Evolutionary conservation across 225 moss, liverwort and hornwort species (phyloP).

Genomic region (Pseudisothecium myosuroides): DNA sequence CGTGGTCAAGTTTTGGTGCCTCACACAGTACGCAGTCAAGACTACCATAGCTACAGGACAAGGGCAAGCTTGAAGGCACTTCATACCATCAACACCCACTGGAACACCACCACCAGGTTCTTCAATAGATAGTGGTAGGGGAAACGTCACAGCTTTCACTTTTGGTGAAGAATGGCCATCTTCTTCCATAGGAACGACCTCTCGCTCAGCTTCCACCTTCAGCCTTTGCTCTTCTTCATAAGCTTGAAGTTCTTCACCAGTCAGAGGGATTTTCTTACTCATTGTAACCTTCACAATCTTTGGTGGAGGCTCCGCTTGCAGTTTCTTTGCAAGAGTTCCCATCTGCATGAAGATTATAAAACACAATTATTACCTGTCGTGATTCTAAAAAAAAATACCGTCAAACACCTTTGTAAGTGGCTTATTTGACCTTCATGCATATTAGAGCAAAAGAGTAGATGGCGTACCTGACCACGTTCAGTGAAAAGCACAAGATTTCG

Average conservation of each 20-base stretch:
- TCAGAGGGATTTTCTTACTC: conserved; percentile 80
- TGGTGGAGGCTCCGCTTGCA: conserved; percentile 96
- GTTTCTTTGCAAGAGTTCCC: conserved; percentile 81
- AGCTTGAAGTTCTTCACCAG: conserved; percentile 87
- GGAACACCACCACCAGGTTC: conserved; percentile 58
- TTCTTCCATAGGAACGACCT: conserved; percentile 38
- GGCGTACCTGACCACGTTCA: conserved; percentile 81
- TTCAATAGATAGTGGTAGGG: conserved; percentile 28
- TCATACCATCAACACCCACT: conserved; percentile 23
- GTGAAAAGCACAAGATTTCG: conserved; percentile 94
- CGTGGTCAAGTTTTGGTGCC: not conserved
- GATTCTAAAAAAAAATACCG: not conserved
- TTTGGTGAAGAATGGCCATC: conserved; percentile 32
- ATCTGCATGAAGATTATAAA: conserved; percentile 32
- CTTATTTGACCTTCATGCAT: not conserved
- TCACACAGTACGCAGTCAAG: not conserved
- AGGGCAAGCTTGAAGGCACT: not conserved
- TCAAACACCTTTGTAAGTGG: not conserved
- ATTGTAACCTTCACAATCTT: conserved; percentile 92
- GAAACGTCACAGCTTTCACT: conserved; percentile 33
- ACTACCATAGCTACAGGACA: not conserved
- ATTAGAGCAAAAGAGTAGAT: not conserved
- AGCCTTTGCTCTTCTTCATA: conserved; percentile 70
- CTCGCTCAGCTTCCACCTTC: conserved; percentile 55
- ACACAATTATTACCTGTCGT: not conserved